These are phyloP conservation scores for Paradendryphiella salina DNA, from an alignment of 2,329 filamentous ascomycete genomes.

Conservation along the genomic window DNA sequence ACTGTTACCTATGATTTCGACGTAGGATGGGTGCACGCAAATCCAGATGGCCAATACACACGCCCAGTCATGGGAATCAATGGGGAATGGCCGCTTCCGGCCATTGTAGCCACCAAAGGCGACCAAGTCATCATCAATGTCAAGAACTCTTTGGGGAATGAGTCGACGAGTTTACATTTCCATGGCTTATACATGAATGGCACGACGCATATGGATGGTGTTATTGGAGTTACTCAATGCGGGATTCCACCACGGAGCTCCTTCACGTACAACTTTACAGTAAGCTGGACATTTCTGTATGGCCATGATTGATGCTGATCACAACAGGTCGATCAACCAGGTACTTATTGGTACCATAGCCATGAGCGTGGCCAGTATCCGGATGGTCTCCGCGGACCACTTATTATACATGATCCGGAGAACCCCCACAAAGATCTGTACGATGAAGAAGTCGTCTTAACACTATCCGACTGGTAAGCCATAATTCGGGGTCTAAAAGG, in stretches of 20 bases:
- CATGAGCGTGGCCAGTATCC: slow-evolving; percentile 66
- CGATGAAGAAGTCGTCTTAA: slow-evolving; percentile 64
- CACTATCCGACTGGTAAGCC: slow-evolving; percentile 66
- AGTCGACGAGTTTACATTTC: slow-evolving; percentile 70
- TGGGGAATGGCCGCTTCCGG: slow-evolving; percentile 71
- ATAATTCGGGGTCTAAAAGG: not conserved
- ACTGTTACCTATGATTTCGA: slow-evolving; percentile 57
- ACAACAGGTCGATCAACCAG: slow-evolving; percentile 55
- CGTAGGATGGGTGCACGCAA: slow-evolving; percentile 58
- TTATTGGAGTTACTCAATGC: slow-evolving; percentile 63
- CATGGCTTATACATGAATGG: slow-evolving; percentile 79
- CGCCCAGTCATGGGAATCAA: slow-evolving; percentile 70
- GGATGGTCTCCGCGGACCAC: slow-evolving; percentile 68
- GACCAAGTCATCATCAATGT: slow-evolving; percentile 72
- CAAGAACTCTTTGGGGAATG: slow-evolving; percentile 66
- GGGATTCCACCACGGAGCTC: slow-evolving; percentile 62
- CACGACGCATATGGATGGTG: slow-evolving; percentile 74
- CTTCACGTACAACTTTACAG: slow-evolving; percentile 63
- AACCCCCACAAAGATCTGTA: slow-evolving; percentile 58
- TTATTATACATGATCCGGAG: slow-evolving; percentile 66
- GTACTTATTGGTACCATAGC: slow-evolving; percentile 69
- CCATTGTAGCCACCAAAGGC: slow-evolving; percentile 73
- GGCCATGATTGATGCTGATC: slow-evolving; percentile 37
- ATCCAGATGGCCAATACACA: slow-evolving; percentile 57
- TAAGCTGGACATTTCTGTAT: slow-evolving; percentile 6